Evolutionary conservation across 2,329 filamentous ascomycete genomes (phyloP), one percentile per base, ranked within the genome.

Genomic region (Claviceps pazoutovae): DNA sequence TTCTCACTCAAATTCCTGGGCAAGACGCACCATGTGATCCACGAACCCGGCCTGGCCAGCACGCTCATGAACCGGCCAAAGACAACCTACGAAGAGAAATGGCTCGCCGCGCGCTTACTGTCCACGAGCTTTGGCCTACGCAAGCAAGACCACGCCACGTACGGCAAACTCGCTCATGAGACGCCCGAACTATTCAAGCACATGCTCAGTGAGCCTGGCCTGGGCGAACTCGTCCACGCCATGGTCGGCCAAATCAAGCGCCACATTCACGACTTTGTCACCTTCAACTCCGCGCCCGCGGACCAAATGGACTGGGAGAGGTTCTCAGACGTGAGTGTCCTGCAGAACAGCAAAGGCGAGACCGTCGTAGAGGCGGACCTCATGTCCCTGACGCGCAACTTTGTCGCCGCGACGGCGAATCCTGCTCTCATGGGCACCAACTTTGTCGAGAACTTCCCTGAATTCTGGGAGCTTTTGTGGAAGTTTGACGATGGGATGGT

Each of bases 281-380:
- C 67, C 0, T 71, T 71, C 58, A 70, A 67, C 54, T 57, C 57
- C 6, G 65, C 63, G 16, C 58, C 63, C 1, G 61, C 66, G 3
- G 68, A 71, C 46, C 68, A 71, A 53, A 61, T 59, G 46, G 64
- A 65, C 6, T 71, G 68, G 68, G 68, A 71, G 55, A 57, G 62
- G n/a, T 21, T 58, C 5, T 65, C 66, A 0, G 61, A 60, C 0
- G 65, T 64, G 6, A 60, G 61, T 7, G 56, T 63, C 7, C 55
- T 68, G n/a, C 61, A 63, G 23, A 56, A 60, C 19, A 50, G 50
- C 7, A 54, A 54, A 2, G 60, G 58, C 11, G 59, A 61, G 16
- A 53, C 52, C 3, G 60, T 60, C 43, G 66, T 68, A 54, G 63
- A 67, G 19, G 62, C 59, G 1, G 64, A 69, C 36, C 56, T 68